Percentiles rank a stretch among this genome's conserved stretches.
Conservation (phyloP, 2,329 filamentous ascomycete genomes). For the Aspergillus aculeatus region DNA sequence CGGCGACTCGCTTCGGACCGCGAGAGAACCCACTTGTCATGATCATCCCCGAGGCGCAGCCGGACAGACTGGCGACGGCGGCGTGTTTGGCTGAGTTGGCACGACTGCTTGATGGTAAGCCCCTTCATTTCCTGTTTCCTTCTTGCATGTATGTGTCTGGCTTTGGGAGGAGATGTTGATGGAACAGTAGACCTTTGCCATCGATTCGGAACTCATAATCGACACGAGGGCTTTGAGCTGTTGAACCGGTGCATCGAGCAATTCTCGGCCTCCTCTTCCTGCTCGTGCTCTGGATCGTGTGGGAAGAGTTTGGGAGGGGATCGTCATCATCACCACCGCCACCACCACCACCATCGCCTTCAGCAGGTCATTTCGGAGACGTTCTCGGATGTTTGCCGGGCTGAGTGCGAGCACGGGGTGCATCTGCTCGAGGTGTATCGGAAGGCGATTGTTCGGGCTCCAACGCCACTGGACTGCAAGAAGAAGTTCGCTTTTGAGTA, state of each 20-base stretch:
- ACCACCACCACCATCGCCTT: not conserved
- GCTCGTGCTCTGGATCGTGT: not conserved
- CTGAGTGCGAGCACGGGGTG: constrained; percentile 1
- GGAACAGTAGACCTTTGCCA: not conserved
- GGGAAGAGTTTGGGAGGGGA: not conserved
- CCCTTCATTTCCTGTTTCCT: too few species aligned
- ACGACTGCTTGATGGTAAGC: not conserved
- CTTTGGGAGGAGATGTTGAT: not conserved
- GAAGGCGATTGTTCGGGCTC: not conserved
- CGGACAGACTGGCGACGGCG: not conserved
- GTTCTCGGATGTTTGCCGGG: not conserved
- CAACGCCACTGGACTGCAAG: not conserved
- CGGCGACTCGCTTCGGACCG: too few species aligned
- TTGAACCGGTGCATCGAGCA: not conserved
- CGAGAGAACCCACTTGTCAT: not conserved
- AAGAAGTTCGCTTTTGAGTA: not conserved
- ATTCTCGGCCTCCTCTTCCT: not conserved
- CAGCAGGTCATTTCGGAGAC: not conserved
- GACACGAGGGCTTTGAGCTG: not conserved
- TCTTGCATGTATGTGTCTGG: too few species aligned
- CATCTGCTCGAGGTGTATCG: not conserved
- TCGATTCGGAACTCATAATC: not conserved
- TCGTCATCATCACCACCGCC: not conserved
- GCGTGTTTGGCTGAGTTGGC: not conserved
- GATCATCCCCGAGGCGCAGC: not conserved